A percentile compares a stretch with the other conserved stretches of the same genome.
These are phyloP conservation scores for Amorphotheca resinae DNA, from an alignment of 495 filamentous ascomycete genomes.

Conservation along the genomic window DNA sequence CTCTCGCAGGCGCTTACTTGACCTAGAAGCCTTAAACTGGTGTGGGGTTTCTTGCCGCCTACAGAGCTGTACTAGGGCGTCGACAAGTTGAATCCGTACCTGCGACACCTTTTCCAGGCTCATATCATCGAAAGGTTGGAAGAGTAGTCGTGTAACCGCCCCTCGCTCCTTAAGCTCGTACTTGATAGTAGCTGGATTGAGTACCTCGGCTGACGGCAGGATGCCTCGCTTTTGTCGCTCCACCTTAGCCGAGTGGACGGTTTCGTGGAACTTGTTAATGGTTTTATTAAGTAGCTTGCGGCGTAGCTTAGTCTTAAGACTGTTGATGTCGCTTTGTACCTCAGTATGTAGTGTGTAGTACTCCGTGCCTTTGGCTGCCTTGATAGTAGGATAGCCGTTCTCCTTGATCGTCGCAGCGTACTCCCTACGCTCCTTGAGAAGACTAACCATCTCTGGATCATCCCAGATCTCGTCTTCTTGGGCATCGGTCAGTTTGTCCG, in stretches of 20 bases:
- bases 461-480: conserved; percentile 2
- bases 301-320: conserved; percentile 1
- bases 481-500: conserved; percentile 1
- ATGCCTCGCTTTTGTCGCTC: conserved; percentile 4
- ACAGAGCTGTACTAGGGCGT: conserved; percentile 1
- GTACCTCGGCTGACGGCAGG: not conserved
- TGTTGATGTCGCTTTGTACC: not conserved
- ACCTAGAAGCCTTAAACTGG: conserved; percentile 2
- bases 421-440: not conserved
- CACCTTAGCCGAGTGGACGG: conserved; percentile 3
- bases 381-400: conserved; percentile 7
- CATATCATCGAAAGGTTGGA: conserved; percentile 3
- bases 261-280: conserved; percentile 9
- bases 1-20: not conserved
- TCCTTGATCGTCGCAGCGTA: conserved; percentile 3
- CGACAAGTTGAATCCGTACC: conserved; percentile 3
- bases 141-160: conserved; percentile 5
- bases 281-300: conserved; percentile 3
- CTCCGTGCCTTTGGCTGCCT: conserved; percentile 1
- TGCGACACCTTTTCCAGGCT: not conserved
- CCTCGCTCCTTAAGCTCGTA: conserved; percentile 9
- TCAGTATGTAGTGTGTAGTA: not conserved
- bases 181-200: conserved; percentile 1
- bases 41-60: conserved; percentile 7
- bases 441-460: conserved; percentile 1